Percentiles rank a stretch among this genome's conserved stretches.
Evolutionary conservation across 1,284 basidiomycete genomes (phyloP).

Genomic region (Naganishia albida): DNA sequence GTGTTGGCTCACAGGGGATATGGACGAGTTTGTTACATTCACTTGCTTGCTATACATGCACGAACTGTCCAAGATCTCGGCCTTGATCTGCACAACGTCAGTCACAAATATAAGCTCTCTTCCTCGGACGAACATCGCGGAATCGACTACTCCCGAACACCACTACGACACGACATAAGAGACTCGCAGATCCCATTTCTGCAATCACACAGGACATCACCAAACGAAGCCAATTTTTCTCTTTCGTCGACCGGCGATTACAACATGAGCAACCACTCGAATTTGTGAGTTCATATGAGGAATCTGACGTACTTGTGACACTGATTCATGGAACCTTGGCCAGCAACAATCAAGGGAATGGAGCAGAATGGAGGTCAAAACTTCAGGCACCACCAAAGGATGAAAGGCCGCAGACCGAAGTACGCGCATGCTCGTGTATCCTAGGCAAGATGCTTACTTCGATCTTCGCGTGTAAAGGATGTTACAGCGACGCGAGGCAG

Average conservation of each 20-base stretch:
- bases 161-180: no score
- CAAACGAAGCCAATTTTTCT: background rate
- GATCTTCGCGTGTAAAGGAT: constrained; percentile 60
- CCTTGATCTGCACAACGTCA: no score
- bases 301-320: background rate
- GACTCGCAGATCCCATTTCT: no score
- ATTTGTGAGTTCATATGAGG: background rate
- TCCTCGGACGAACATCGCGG: no score
- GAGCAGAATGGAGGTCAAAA: constrained; percentile 66
- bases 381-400: constrained; percentile 88
- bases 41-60: no score
- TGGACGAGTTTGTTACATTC: no score
- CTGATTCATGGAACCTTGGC: no score
- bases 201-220: background rate
- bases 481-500: constrained; percentile 86
- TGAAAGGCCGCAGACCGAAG: constrained; percentile 84
- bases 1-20: no score
- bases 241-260: background rate
- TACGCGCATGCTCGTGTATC: constrained; percentile 38
- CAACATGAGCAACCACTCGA: constrained; percentile 17
- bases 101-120: no score
- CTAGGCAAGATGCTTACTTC: background rate
- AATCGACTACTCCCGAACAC: no score
- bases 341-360: constrained; percentile 40
- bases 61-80: no score